These are phyloP conservation scores for Remersonia thermophila DNA, from an alignment of 2,329 filamentous ascomycete species.

Conservation along the genomic window DNA sequence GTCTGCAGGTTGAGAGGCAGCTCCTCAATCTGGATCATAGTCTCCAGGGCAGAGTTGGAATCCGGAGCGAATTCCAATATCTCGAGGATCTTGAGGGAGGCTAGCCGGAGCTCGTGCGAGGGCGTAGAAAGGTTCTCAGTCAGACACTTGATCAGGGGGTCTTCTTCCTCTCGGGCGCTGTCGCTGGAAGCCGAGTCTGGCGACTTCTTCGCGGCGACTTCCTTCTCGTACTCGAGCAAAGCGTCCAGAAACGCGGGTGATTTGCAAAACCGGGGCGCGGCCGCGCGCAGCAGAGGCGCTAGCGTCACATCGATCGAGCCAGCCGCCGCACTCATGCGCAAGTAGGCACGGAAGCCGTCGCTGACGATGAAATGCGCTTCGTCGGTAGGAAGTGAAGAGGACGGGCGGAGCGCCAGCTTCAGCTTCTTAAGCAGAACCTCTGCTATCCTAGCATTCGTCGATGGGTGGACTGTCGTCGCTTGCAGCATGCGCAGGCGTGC, in stretches of 20 bases:
- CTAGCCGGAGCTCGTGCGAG: conserved; percentile 61
- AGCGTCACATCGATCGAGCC: conserved; percentile 46
- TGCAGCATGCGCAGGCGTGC: conserved; percentile 52
- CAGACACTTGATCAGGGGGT: conserved; percentile 51
- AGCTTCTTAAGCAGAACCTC: conserved; percentile 54
- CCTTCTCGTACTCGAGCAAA: conserved; percentile 42
- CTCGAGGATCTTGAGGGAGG: conserved; percentile 60
- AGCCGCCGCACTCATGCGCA: conserved; percentile 50
- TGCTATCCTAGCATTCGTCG: conserved; percentile 53
- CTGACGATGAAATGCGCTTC: conserved; percentile 63
- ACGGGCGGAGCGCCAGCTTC: conserved; percentile 50
- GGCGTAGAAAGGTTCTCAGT: conserved; percentile 63
- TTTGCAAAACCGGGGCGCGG: conserved; percentile 53
- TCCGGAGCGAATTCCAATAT: conserved; percentile 41
- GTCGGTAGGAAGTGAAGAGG: conserved; percentile 44
- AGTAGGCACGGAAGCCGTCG: conserved; percentile 61
- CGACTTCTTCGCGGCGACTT: conserved; percentile 15
- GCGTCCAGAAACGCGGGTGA: conserved; percentile 55
- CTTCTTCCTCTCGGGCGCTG: conserved; percentile 42
- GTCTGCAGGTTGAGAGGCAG: conserved; percentile 67
- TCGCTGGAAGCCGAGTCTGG: conserved; percentile 17
- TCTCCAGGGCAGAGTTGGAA: conserved; percentile 39
- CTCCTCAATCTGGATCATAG: conserved; percentile 70
- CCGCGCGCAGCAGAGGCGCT: conserved; percentile 53
- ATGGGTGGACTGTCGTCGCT: conserved; percentile 50